phyloP scores from a whole-genome alignment of 2,329 filamentous ascomycete genomes.

The Fusarium virguliforme region DNA sequence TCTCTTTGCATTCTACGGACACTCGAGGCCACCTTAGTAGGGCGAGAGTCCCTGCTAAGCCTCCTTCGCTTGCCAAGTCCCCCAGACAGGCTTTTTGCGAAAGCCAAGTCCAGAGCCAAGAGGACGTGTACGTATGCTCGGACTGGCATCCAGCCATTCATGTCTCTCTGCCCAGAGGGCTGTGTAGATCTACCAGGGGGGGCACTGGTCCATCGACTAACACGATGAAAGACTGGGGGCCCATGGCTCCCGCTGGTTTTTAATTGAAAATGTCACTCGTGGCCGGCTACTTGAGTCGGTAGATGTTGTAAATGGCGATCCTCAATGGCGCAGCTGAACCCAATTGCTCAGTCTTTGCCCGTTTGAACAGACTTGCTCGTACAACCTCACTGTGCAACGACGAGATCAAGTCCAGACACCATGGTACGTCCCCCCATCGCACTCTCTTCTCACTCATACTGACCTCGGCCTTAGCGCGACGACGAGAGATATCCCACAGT shows the following conservation, averaged over 20 bases:
- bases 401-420: slow-evolving; percentile 4
- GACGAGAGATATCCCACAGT: slow-evolving; percentile 42
- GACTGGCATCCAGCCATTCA: slow-evolving; percentile 12
- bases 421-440: slow-evolving; percentile 14
- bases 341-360: slow-evolving; percentile 3
- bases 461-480: slow-evolving; percentile 30
- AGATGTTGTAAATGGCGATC: slow-evolving; percentile 5
- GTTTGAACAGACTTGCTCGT: slow-evolving; percentile 3
- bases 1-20: slow-evolving; percentile 3
- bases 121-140: slow-evolving; percentile 22
- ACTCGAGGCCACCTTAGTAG: no score
- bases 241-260: slow-evolving; percentile 1
- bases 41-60: slow-evolving; percentile 10
- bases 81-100: not conserved
- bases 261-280: slow-evolving; percentile 22
- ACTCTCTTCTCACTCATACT: not conserved
- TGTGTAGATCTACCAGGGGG: slow-evolving; percentile 12
- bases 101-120: slow-evolving; percentile 25
- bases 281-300: not conserved
- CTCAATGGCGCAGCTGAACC: not conserved
- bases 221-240: no score
- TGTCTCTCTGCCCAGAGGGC: not conserved
- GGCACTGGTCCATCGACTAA: not conserved
- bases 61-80: slow-evolving; percentile 6
- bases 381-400: not conserved